Evolutionary conservation across 805 yeast genomes (phyloP).

Genomic region (Starmerella scarabaei): DNA sequence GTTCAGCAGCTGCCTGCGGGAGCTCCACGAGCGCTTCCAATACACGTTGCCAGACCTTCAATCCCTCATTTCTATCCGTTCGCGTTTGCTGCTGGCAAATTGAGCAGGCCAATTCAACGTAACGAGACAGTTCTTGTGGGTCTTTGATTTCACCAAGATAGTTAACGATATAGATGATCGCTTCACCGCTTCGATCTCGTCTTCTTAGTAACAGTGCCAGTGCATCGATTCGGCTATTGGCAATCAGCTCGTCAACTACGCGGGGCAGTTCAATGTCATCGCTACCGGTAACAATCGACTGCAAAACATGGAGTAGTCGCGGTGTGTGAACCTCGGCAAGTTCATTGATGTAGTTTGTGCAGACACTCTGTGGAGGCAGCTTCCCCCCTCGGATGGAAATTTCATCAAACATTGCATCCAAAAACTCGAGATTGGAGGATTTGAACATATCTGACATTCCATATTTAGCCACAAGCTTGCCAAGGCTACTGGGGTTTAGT

Average conservation of each 20-base stretch:
- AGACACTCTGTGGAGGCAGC: conserved; percentile 6
- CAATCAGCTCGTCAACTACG: conserved; percentile 23
- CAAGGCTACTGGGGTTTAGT: conserved; percentile 3
- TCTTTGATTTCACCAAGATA: conserved; percentile 14
- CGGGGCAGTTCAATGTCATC: conserved; percentile 23
- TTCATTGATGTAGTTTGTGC: conserved; percentile 8
- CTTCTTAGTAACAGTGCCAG: conserved; percentile 22
- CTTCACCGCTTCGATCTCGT: conserved; percentile 21
- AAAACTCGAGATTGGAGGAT: conserved; percentile 1
- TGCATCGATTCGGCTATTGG: conserved; percentile 20
- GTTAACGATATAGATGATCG: conserved; percentile 25
- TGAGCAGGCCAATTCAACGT: conserved; percentile 18
- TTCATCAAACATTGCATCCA: conserved; percentile 3
- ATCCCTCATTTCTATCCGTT: conserved; percentile 21
- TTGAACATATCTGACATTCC: conserved; percentile 5
- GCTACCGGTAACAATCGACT: conserved; percentile 23
- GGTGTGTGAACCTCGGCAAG: conserved; percentile 6
- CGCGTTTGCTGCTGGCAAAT: conserved; percentile 18
- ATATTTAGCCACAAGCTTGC: conserved; percentile 1
- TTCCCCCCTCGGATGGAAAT: conserved; percentile 5
- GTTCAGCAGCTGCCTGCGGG: neutral
- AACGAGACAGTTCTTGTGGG: conserved; percentile 5
- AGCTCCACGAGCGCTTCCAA: conserved; percentile 30
- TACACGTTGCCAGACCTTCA: conserved; percentile 31
- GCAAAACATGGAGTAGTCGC: conserved; percentile 17